Percentiles rank a stretch among this genome's conserved stretches.
phyloP scores from a whole-genome alignment of 257 asterid species.

The Solanum ossicruentum region DNA sequence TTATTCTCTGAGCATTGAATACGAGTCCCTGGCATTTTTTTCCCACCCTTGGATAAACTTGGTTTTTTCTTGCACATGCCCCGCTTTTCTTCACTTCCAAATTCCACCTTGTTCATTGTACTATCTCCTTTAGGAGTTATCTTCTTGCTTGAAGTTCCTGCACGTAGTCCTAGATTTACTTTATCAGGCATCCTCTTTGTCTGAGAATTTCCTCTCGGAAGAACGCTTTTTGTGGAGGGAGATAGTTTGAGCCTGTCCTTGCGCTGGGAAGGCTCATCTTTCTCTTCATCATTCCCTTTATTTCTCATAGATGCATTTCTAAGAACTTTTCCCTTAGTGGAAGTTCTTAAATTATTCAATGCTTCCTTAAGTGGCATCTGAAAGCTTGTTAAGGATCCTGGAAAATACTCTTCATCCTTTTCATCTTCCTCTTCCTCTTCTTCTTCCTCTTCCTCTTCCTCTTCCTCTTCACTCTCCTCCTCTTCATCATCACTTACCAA shows the following conservation, averaged over 20 bases:
- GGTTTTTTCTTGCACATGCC: constrained; percentile 18
- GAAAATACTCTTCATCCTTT: constrained; percentile 1
- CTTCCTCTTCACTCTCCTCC: constrained; percentile 7
- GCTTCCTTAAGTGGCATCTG: background rate
- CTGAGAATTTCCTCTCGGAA: constrained; percentile 1
- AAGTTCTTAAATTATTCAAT: background rate
- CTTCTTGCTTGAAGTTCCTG: constrained; percentile 3
- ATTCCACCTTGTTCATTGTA: constrained; percentile 6
- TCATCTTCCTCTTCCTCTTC: background rate
- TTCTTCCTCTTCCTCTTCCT: constrained; percentile 1
- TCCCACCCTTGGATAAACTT: constrained; percentile 5
- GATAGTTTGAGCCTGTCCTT: background rate
- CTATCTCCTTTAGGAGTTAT: background rate
- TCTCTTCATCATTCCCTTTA: background rate
- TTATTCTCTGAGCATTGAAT: constrained; percentile 4
- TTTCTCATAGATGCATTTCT: background rate
- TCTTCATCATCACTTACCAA: constrained; percentile 5
- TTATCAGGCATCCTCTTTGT: constrained; percentile 11
- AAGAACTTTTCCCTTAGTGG: background rate
- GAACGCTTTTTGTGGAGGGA: background rate
- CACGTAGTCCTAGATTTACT: background rate
- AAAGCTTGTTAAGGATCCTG: constrained; percentile 1
- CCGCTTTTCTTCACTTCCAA: constrained; percentile 37
- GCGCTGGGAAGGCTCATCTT: background rate
- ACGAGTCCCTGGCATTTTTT: constrained; percentile 7